phyloP scores from a whole-genome alignment of 2,329 filamentous ascomycete species.

The Paecilomyces variotii region DNA sequence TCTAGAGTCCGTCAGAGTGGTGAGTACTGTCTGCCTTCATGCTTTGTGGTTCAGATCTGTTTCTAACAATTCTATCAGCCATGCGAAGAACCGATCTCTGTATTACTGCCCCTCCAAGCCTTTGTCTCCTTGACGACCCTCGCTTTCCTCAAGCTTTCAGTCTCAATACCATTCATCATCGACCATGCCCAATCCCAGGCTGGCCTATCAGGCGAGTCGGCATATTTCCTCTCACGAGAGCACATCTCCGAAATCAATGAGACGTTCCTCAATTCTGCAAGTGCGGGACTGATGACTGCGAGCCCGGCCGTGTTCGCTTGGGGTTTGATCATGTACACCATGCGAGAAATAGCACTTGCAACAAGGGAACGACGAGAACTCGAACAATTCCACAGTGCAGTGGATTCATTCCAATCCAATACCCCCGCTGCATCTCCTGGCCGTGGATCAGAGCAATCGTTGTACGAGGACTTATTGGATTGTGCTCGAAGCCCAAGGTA shows the following conservation, averaged over 20 bases:
- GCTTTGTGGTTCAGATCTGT: conserved; percentile 4
- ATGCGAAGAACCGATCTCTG: conserved; percentile 29
- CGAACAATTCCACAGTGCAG: conserved; percentile 33
- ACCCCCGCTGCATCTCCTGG: conserved; percentile 22
- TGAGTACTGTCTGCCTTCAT: conserved; percentile 31
- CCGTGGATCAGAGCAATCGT: conserved; percentile 26
- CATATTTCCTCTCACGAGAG: conserved; percentile 62
- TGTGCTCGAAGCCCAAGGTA: conserved; percentile 30
- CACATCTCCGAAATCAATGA: conserved; percentile 66
- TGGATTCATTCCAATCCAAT: conserved; percentile 32
- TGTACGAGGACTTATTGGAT: conserved; percentile 44
- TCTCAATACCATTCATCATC: conserved; percentile 48
- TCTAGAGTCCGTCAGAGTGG: conserved; percentile 54
- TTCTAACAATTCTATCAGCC: conserved; percentile 21
- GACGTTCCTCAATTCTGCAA: conserved; percentile 56
- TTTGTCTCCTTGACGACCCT: conserved; percentile 64
- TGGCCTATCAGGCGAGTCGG: conserved; percentile 28
- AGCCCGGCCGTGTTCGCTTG: conserved; percentile 72
- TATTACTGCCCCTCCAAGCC: conserved; percentile 55
- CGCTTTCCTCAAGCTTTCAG: conserved; percentile 60
- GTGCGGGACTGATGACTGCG: conserved; percentile 51
- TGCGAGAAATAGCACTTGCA: conserved; percentile 56
- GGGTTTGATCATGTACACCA: conserved; percentile 65
- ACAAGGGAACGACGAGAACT: conserved; percentile 49
- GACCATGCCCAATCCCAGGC: conserved; percentile 13